Evolutionary conservation across 345 rosid genomes (phyloP).

Genomic region (Lagerstroemia speciosa): DNA sequence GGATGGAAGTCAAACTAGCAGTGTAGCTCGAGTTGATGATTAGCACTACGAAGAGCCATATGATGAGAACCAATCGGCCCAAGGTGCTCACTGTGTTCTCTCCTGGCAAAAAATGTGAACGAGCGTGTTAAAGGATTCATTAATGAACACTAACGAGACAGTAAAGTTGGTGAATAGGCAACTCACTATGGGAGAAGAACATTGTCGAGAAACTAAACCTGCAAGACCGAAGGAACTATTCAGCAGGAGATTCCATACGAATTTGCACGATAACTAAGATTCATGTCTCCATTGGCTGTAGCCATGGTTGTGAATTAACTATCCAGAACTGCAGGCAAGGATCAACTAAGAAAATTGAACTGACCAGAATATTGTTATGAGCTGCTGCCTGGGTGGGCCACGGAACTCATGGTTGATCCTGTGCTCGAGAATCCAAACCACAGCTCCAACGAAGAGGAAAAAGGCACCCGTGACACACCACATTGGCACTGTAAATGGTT

Average conservation of each 20-base stretch:
- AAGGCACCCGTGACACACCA: conserved; percentile 76
- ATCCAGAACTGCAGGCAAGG: too few species aligned
- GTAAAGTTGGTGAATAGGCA: conserved; percentile 3
- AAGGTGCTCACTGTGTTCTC: conserved; percentile 82
- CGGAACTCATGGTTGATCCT: conserved; percentile 77
- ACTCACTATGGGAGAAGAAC: conserved; percentile 97
- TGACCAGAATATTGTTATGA: conserved; percentile 75
- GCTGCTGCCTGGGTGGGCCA: conserved; percentile 78
- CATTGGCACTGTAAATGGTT: conserved; percentile 77
- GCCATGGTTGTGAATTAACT: not conserved
- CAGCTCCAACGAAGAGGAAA: conserved; percentile 81
- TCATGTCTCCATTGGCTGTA: too few species aligned
- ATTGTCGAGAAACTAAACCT: conserved; percentile 99
- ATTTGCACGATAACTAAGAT: too few species aligned
- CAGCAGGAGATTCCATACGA: conserved; percentile 2
- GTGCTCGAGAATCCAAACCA: conserved; percentile 97
- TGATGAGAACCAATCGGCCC: conserved; percentile 75
- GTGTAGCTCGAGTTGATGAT: conserved; percentile 97
- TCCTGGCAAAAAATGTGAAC: conserved; percentile 33
- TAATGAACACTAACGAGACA: conserved; percentile 1
- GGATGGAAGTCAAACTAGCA: conserved; percentile 90
- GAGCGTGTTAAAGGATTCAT: conserved; percentile 1
- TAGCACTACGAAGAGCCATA: conserved; percentile 89
- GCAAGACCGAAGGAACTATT: conserved; percentile 28
- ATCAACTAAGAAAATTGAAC: conserved; percentile 13